Conservation (phyloP, 2,329 filamentous ascomycete genomes). For the Phialophora expanda region DNA sequence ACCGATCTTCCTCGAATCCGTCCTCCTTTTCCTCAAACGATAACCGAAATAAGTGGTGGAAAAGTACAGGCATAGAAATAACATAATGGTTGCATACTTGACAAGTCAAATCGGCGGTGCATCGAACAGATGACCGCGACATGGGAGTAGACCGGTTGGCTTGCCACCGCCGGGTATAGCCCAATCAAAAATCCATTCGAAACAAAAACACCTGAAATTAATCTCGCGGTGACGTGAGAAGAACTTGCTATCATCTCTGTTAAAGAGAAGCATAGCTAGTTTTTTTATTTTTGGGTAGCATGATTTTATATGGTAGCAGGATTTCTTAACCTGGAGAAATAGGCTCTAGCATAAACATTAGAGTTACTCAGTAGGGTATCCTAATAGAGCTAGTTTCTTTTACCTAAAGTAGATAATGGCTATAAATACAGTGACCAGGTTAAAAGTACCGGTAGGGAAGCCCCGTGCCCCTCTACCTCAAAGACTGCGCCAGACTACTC, state of each 20-base stretch:
- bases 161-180: not conserved
- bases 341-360: too few relatives aligned
- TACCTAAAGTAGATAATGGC: too few relatives aligned
- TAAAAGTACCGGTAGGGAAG: not conserved
- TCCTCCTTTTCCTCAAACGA: too few relatives aligned
- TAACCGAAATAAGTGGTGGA: not conserved
- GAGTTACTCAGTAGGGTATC: too few relatives aligned
- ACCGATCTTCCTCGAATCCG: too few relatives aligned
- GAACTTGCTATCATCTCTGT: not conserved
- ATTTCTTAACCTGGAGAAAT: too few relatives aligned
- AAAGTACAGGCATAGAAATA: not conserved
- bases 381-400: too few relatives aligned
- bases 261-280: not conserved
- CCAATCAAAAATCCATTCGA: not conserved
- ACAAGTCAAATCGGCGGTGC: not conserved
- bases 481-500: not conserved
- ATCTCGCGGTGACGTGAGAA: too few relatives aligned
- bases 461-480: not conserved
- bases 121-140: not conserved
- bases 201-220: too few relatives aligned
- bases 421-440: too few relatives aligned
- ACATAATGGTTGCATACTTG: constrained; percentile 1
- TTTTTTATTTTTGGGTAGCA: not conserved
- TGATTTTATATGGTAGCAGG: too few relatives aligned
- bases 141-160: constrained; percentile 1